Evolutionary conservation across 148 eudicot genomes (phyloP).

Genomic region (Vaccinium vitisidaea): DNA sequence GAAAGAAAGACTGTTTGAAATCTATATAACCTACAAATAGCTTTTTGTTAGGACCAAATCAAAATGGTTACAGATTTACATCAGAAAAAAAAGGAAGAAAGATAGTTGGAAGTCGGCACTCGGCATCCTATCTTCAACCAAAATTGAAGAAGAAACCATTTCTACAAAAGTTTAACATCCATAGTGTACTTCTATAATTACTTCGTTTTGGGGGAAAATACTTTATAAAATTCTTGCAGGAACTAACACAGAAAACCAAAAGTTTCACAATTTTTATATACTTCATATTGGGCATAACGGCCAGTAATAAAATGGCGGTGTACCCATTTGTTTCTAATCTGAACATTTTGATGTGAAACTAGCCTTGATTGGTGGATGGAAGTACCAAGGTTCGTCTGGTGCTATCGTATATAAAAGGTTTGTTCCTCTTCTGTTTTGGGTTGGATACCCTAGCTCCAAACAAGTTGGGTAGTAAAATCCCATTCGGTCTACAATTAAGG

Average conservation of each 20-base stretch:
- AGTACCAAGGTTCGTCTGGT: too few species aligned
- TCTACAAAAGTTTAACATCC: neutral
- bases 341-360: neutral
- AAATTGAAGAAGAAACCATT: neutral
- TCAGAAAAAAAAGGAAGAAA: neutral
- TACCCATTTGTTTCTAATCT: neutral
- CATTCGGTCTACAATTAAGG: neutral
- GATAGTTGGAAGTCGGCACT: neutral
- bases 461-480: neutral
- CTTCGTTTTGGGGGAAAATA: neutral
- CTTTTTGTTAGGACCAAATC: neutral
- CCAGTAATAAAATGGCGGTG: neutral
- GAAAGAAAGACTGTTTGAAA: neutral
- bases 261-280: neutral
- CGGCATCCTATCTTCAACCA: neutral
- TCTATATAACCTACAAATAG: constrained; percentile 1
- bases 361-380: too few species aligned
- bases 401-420: too few species aligned
- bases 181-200: neutral
- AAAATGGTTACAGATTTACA: neutral
- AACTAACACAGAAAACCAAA: neutral
- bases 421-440: neutral
- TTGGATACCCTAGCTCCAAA: neutral
- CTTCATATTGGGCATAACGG: neutral
- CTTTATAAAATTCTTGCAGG: neutral